Conservation (phyloP, 805 yeast species). For the Candida silvicultrix region DNA sequence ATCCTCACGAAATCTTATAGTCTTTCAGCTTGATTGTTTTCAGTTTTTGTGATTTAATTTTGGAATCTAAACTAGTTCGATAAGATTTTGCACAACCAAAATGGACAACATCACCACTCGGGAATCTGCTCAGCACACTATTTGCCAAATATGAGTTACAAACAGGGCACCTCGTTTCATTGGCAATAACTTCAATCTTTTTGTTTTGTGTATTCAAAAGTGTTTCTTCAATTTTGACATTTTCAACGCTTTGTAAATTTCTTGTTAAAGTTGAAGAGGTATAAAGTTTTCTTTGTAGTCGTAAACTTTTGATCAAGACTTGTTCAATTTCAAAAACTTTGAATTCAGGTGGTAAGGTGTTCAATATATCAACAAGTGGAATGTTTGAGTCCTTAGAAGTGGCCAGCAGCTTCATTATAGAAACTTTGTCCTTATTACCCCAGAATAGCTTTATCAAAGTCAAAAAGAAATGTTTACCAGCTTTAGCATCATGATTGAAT, state of each 20-base stretch:
- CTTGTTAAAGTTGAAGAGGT: slow-evolving; percentile 20
- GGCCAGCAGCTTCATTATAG: slow-evolving; percentile 34
- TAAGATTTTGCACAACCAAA: slow-evolving; percentile 13
- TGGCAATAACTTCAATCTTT: slow-evolving; percentile 1
- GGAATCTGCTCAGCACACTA: slow-evolving; percentile 44
- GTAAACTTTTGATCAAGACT: slow-evolving; percentile 12
- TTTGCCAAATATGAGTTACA: slow-evolving; percentile 54
- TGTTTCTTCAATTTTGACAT: slow-evolving; percentile 22
- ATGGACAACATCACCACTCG: slow-evolving; percentile 18
- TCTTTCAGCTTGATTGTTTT: slow-evolving; percentile 11
- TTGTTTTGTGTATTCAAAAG: neutral
- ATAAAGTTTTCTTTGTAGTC: slow-evolving; percentile 7
- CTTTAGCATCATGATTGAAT: slow-evolving; percentile 27
- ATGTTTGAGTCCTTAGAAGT: slow-evolving; percentile 40
- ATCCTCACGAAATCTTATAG: neutral
- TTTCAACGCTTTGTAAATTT: slow-evolving; percentile 31
- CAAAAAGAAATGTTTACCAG: slow-evolving; percentile 39
- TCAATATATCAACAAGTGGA: slow-evolving; percentile 25
- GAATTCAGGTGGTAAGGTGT: slow-evolving; percentile 9
- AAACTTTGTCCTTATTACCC: slow-evolving; percentile 23
- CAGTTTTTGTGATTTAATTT: slow-evolving; percentile 3
- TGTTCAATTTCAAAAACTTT: slow-evolving; percentile 14
- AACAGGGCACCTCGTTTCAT: slow-evolving; percentile 37
- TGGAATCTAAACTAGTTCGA: neutral
- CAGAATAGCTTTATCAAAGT: slow-evolving; percentile 30